phyloP scores from a whole-genome alignment of 331 rosid species.

The Malus hybrid region DNA sequence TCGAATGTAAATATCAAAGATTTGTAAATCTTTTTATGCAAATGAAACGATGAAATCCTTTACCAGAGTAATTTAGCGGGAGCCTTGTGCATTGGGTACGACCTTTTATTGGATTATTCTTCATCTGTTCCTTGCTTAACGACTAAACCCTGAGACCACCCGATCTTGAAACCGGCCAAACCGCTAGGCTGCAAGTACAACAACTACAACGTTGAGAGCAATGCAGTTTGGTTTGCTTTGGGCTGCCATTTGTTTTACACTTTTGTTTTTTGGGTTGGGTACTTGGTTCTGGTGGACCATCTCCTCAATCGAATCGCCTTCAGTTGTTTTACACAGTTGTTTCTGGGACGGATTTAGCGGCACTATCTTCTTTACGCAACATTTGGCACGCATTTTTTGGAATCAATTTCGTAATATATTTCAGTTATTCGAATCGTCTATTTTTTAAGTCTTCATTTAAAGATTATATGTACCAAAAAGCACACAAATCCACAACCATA shows the following conservation, averaged over 20 bases:
- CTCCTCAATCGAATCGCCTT: neutral
- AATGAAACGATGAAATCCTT: neutral
- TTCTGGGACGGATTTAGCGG: neutral
- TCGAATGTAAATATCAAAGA: slow-evolving; percentile 18
- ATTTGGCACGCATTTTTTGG: accelerated
- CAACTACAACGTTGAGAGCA: neutral
- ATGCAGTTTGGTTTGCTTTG: neutral
- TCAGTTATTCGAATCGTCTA: accelerated
- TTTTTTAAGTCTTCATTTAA: too few relatives aligned
- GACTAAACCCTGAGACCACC: too few relatives aligned
- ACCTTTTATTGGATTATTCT: too few relatives aligned
- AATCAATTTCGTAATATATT: accelerated
- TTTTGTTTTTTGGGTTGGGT: neutral
- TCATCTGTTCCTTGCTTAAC: too few relatives aligned
- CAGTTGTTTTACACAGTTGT: neutral
- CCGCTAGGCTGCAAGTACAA: neutral
- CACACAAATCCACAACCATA: too few relatives aligned
- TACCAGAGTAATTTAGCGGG: neutral
- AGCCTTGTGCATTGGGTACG: too few relatives aligned
- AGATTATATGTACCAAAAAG: too few relatives aligned
- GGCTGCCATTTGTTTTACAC: neutral
- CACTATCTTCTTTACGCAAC: too few relatives aligned
- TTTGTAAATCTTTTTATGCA: neutral
- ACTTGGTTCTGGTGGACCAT: neutral
- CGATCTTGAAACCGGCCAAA: neutral